A percentile compares a stretch with the other conserved stretches of the same genome.
These are phyloP conservation scores for Cyberlindnera xylosilytica DNA, from an alignment of 805 yeast genomes.

Conservation along the genomic window DNA sequence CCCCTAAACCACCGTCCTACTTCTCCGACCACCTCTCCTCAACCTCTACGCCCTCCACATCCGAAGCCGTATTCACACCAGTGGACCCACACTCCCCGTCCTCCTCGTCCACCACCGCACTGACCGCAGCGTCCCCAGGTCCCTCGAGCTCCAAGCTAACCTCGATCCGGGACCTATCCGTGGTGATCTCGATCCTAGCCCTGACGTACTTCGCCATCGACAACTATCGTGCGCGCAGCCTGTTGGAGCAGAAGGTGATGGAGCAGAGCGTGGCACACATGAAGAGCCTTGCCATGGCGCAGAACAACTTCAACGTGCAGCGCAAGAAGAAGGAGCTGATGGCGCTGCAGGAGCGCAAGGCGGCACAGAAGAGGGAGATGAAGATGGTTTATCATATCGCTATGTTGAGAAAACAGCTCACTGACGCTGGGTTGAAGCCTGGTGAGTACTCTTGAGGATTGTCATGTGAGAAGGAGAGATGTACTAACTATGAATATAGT, in stretches of 20 bases:
- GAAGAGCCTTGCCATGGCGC: conserved; percentile 34
- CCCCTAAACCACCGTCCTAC: conserved; percentile 21
- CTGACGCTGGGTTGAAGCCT: conserved; percentile 57
- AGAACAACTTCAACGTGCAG: conserved; percentile 47
- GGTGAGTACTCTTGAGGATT: conserved; percentile 18
- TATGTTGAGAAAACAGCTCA: conserved; percentile 56
- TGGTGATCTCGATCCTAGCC: conserved; percentile 40
- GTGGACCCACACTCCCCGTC: conserved; percentile 1
- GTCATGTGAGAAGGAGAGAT: neutral
- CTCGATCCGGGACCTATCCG: conserved; percentile 36
- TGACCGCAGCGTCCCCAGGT: neutral
- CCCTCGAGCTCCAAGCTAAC: neutral
- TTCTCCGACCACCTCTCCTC: conserved; percentile 21
- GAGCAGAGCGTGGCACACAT: conserved; percentile 32
- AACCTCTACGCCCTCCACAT: conserved; percentile 1
- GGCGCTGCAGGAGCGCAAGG: conserved; percentile 49
- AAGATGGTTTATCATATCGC: conserved; percentile 70
- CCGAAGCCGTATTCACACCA: conserved; percentile 3
- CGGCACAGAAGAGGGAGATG: conserved; percentile 44
- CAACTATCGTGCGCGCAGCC: conserved; percentile 41
- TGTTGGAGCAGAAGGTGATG: conserved; percentile 31
- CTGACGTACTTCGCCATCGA: conserved; percentile 50
- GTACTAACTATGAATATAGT: conserved; percentile 26
- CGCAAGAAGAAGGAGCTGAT: conserved; percentile 51
- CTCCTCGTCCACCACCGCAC: neutral